Conservation (phyloP, 495 filamentous ascomycete species). For the Neurospora sp. region DNA sequence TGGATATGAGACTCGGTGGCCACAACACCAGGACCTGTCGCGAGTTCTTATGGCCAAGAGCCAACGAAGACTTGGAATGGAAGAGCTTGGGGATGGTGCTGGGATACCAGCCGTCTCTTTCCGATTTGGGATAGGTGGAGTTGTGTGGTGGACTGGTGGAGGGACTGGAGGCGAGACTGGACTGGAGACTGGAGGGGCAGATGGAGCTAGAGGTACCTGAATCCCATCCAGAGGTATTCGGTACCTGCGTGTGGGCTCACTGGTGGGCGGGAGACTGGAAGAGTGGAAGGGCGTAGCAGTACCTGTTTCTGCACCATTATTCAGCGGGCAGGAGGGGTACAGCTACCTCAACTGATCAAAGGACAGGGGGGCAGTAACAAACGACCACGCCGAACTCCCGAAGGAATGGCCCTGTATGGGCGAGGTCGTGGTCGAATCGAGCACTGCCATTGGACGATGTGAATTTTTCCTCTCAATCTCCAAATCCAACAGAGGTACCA, state of each 20-base stretch:
- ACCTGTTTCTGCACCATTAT: neutral
- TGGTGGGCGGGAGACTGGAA: neutral
- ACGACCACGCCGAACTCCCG: neutral
- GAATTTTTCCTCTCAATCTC: neutral
- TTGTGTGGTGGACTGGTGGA: neutral
- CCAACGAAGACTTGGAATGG: neutral
- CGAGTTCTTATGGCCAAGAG: neutral
- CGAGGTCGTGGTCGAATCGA: neutral
- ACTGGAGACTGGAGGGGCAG: neutral
- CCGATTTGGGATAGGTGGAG: neutral
- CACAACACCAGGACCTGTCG: neutral
- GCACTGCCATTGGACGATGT: neutral
- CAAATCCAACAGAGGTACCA: neutral
- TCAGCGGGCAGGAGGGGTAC: neutral
- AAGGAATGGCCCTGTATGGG: neutral
- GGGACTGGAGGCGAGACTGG: neutral
- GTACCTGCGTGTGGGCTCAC: neutral
- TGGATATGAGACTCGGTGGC: neutral
- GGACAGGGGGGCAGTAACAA: neutral
- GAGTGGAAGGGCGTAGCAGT: neutral
- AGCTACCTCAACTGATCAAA: neutral
- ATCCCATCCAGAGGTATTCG: neutral
- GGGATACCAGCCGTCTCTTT: neutral
- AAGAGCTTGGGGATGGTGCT: neutral
- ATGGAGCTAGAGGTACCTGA: neutral